Base-by-base conservation (phyloP, 768 basidiomycete species). In the Daedaleopsis nitida region DNA sequence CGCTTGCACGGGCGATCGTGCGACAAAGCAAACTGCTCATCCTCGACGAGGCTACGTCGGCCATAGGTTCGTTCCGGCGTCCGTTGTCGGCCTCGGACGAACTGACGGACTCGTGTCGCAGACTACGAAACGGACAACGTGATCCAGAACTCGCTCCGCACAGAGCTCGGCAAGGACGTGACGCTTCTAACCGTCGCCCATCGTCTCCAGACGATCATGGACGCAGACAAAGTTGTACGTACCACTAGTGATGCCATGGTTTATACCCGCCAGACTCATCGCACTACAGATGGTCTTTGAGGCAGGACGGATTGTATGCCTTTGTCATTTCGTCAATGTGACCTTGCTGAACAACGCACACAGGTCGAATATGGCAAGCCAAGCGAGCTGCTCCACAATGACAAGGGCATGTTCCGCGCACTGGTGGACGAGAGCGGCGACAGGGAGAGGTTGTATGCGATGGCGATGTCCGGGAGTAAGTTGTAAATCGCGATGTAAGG, bases 221-320 rank as follows among this genome's bases (percentile, higher is more conserved):
- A 85, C 49, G 81, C 82, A 10, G 85, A 87, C 69, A 82, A 83
- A 65, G 81, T 86, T 51, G 75, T 85, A 64, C 57, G 68, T 62
- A 27, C 5, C 23, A 9, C n/a, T 17, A 14, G 3, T 37, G 1
- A 16, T 48, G 27, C 3, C 13, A 8, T 14, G 21, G 52, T 13
- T 34, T 5, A 23, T 13, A 14, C 45, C 11, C 14, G 27, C 39
- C 21, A 23, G 27, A 60, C 21, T 32, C 49, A 24, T 5, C 13
- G n/a, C 21, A 1, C 5, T n/a, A 8, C 23, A 79, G 80, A 76
- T 80, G 70, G 77, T 80, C 8, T 69, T 80, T 6, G 79, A 80
- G 50, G 73, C 73, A 12, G 79, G 80, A 43, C 72, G 65, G 17
- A 72, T 80, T 24, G 80, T 80, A 55, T 72, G 76, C 69, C 27